Conservation (phyloP, 2,329 filamentous ascomycete genomes). For the Didymosphaeria variabile region DNA sequence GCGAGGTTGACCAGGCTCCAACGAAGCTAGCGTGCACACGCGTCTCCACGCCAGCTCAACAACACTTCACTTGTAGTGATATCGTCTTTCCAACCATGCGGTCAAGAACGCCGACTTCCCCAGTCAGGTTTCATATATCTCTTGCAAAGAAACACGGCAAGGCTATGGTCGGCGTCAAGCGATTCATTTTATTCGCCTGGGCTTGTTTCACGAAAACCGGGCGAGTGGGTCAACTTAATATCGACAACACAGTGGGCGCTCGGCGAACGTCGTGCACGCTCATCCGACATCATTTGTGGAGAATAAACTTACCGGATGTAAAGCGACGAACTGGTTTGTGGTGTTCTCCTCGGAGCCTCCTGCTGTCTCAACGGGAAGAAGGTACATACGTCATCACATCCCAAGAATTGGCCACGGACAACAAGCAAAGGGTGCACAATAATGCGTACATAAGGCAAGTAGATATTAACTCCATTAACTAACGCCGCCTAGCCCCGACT, state of each 20-base stretch:
- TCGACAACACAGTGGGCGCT: neutral
- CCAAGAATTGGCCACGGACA: neutral
- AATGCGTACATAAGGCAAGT: no score
- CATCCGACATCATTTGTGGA: neutral
- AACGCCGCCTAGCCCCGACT: no score
- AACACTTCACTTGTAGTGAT: neutral
- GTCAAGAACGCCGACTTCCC: neutral
- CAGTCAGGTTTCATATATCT: neutral
- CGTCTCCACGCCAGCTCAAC: neutral
- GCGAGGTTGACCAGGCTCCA: neutral
- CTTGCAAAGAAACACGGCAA: neutral
- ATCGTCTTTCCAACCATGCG: neutral
- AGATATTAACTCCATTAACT: no score
- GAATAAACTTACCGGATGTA: neutral
- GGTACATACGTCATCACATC: neutral
- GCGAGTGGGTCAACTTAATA: conserved; percentile 1
- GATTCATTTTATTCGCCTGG: neutral
- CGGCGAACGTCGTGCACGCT: neutral
- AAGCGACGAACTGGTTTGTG: neutral
- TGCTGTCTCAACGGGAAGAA: neutral
- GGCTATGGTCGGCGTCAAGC: neutral
- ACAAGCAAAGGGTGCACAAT: no score
- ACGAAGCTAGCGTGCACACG: neutral
- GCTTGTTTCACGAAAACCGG: conserved; percentile 1
- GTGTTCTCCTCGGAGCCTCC: neutral